These are phyloP conservation scores for Avena eriantha DNA, from an alignment of 176 grass and related monocot species.

Conservation along the genomic window DNA sequence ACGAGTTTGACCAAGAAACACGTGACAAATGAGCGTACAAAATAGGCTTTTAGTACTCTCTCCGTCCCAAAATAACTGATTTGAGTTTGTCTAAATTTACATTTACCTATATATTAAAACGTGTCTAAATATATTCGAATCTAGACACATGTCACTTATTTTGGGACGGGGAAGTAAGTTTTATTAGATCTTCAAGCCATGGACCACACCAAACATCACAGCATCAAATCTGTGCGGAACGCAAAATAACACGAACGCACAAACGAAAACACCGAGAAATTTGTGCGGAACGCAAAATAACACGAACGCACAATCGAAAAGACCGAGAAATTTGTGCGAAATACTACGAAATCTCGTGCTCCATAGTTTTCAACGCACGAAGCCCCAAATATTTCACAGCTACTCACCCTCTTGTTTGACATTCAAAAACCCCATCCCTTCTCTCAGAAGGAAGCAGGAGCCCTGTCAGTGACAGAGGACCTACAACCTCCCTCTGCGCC, in stretches of 20 bases:
- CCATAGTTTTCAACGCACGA: not conserved
- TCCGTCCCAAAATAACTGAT: no score
- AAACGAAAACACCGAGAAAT: no score
- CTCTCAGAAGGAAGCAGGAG: slow-evolving; percentile 20
- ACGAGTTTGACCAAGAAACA: not conserved
- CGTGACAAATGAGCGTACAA: not conserved
- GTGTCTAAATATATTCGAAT: no score
- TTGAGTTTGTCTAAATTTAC: no score
- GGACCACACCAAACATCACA: not conserved
- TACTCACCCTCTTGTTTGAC: no score
- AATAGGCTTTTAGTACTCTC: not conserved
- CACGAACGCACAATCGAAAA: not conserved
- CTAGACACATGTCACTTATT: no score
- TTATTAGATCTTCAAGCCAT: not conserved
- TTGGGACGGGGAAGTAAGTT: no score
- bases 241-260: not conserved
- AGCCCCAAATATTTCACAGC: not conserved
- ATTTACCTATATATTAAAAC: no score
- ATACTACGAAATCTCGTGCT: not conserved
- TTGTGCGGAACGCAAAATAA: not conserved
- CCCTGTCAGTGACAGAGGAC: not conserved
- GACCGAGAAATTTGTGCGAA: no score
- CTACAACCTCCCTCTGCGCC: not conserved
- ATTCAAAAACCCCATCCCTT: slow-evolving; percentile 22
- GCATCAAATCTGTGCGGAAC: not conserved